These are phyloP conservation scores for Crepidotus variabilis DNA, from an alignment of 768 basidiomycete genomes.

Conservation along the genomic window DNA sequence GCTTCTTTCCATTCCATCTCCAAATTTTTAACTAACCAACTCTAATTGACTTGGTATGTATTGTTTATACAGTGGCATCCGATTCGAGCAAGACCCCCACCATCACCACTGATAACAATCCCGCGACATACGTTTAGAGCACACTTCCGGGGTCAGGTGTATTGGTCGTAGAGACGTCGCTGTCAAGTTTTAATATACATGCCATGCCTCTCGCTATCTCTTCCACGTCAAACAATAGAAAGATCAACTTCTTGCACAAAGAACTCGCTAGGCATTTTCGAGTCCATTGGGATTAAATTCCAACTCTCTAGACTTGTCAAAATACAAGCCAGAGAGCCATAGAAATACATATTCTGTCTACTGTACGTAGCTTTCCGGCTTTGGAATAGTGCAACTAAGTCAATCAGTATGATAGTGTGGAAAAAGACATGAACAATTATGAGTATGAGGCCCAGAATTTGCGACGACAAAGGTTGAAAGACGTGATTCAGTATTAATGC, in stretches of 20 bases:
- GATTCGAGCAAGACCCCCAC: constrained; percentile 83
- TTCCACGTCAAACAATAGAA: too few relatives aligned
- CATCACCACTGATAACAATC: constrained; percentile 56
- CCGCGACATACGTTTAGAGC: neutral
- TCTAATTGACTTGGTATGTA: constrained; percentile 13
- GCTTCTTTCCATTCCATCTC: constrained; percentile 6
- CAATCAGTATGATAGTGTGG: constrained; percentile 36
- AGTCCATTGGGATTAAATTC: constrained; percentile 7
- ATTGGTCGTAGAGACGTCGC: neutral
- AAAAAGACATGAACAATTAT: constrained; percentile 15
- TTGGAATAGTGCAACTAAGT: constrained; percentile 39
- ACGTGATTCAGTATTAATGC: constrained; percentile 29
- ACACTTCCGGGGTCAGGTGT: constrained; percentile 3
- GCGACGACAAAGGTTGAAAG: constrained; percentile 19
- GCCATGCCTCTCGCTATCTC: too few relatives aligned
- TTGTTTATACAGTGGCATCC: constrained; percentile 62
- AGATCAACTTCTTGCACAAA: too few relatives aligned
- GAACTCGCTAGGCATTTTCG: neutral
- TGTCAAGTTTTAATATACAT: neutral
- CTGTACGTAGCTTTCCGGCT: constrained; percentile 45
- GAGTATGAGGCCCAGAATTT: constrained; percentile 22
- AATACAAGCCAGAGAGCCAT: constrained; percentile 26
- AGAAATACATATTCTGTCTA: constrained; percentile 56
- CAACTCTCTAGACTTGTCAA: constrained; percentile 14
- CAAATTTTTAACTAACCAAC: neutral